Base-by-base conservation (phyloP, 805 yeast species). In the Ogataea wickerhamii region DNA sequence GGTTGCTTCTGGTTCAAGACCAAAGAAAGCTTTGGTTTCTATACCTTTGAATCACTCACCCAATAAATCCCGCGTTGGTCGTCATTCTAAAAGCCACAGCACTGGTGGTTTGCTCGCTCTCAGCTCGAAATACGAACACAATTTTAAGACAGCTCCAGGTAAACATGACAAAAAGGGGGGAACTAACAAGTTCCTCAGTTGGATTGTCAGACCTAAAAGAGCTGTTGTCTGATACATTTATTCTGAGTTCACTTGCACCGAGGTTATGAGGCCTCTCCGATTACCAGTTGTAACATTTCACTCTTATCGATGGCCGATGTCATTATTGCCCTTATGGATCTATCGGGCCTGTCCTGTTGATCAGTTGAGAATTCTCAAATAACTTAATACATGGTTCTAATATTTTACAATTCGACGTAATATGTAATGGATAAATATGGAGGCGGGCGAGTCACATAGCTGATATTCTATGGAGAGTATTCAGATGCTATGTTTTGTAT, bases 121-220 rank as follows among this genome's bases (percentile, higher is more conserved):
- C 6, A n/a, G 12, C 12, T 6, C 8, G 6, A 11, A 33, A 22
- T 8, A 6, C 8, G 18, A 14, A 11, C n/a, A 11, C 14, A 14
- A 24, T 5, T 12, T 10, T 13, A 21, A 30, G 31, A 24, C 12
- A 32, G 38, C 16, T 27, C 37, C 18, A 23, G 35, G 8, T 20
- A 25, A 22, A 24, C 11, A 20, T 35, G 41, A 4, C 11, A 33
- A 24, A 13, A 33, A 33, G 29, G 18, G 21, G 6, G 26, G 38
- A 6, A 20, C 28, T 14, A 22, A 28, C 17, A 36, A 36, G 28
- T 32, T 48, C 2, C 36, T 45, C 32, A 36, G 41, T 28, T 48
- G 53, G 53, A 44, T 48, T 37, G 36, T 38, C 16, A 48, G 40
- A 26, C 32, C 49, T 25, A 43, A 43, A 22, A 45, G 42, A 24